Conservation (phyloP, 768 basidiomycete genomes). For the Trametes sanguinea region DNA sequence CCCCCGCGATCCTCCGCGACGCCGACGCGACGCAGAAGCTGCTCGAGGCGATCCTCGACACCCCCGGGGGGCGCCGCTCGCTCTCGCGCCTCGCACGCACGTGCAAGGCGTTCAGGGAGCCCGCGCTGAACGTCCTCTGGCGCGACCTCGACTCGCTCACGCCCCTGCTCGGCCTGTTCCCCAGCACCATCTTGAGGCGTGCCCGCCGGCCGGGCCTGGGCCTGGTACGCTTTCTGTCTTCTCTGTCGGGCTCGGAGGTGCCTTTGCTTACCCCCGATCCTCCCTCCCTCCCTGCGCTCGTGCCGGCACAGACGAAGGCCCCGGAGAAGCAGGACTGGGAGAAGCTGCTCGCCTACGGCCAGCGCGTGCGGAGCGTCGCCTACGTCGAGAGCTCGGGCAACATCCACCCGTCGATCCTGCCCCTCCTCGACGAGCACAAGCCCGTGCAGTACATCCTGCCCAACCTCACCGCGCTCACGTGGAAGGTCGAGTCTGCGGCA, state of each 20-base stretch:
- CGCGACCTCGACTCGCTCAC: slow-evolving; percentile 74
- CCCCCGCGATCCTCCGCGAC: slow-evolving; percentile 60
- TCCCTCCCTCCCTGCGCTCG: slow-evolving; percentile 1
- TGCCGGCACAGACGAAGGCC: slow-evolving; percentile 47
- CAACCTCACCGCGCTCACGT: slow-evolving; percentile 65
- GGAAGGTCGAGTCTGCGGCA: slow-evolving; percentile 68
- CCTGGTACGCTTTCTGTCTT: slow-evolving; percentile 53
- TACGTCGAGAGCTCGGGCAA: slow-evolving; percentile 70
- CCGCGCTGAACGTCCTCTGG: slow-evolving; percentile 73
- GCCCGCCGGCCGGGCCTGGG: slow-evolving; percentile 73
- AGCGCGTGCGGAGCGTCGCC: slow-evolving; percentile 65
- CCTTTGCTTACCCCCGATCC: slow-evolving; percentile 17
- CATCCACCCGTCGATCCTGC: slow-evolving; percentile 65
- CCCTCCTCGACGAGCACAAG: slow-evolving; percentile 63
- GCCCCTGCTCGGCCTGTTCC: slow-evolving; percentile 74
- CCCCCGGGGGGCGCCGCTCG: slow-evolving; percentile 65
- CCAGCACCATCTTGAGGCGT: slow-evolving; percentile 65
- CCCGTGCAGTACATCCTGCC: slow-evolving; percentile 69
- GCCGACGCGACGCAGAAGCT: slow-evolving; percentile 55
- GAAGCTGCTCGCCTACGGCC: slow-evolving; percentile 62
- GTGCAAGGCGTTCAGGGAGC: slow-evolving; percentile 72
- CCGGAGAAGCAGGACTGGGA: slow-evolving; percentile 75
- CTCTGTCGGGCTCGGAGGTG: slow-evolving; percentile 10
- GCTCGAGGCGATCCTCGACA: slow-evolving; percentile 53
- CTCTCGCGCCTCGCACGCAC: slow-evolving; percentile 74